phyloP scores from a whole-genome alignment of 495 filamentous ascomycete genomes.

The Glonium stellatum region DNA sequence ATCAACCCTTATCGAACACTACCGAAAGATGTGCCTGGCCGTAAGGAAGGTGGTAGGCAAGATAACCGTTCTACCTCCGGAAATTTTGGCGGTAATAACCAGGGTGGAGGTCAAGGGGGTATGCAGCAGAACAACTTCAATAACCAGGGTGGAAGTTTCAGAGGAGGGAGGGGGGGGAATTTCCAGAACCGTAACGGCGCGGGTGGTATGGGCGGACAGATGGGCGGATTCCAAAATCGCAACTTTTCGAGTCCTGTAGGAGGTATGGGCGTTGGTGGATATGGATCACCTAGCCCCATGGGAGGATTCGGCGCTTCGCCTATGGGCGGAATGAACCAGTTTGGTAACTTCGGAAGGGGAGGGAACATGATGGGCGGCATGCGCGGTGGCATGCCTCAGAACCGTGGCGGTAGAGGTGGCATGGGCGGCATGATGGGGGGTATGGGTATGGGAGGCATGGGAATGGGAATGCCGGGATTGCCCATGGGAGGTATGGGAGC shows the following conservation, averaged over 20 bases:
- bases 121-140: constrained; percentile 31
- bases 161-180: constrained; percentile 31
- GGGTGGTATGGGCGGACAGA: constrained; percentile 22
- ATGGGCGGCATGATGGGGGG: constrained; percentile 35
- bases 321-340: constrained; percentile 56
- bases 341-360: constrained; percentile 47
- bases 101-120: constrained; percentile 34
- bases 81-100: constrained; percentile 39
- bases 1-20: constrained; percentile 85
- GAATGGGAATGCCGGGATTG: constrained; percentile 33
- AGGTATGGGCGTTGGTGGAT: constrained; percentile 25
- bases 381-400: constrained; percentile 28
- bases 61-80: constrained; percentile 28
- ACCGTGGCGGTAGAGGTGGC: constrained; percentile 27
- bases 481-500: constrained; percentile 38
- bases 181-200: constrained; percentile 32
- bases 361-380: constrained; percentile 39
- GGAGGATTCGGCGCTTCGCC: constrained; percentile 43
- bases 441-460: constrained; percentile 58
- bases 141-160: constrained; percentile 34
- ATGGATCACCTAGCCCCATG: constrained; percentile 24
- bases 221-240: constrained; percentile 40
- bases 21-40: constrained; percentile 80
- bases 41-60: constrained; percentile 54
- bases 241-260: constrained; percentile 39